phyloP scores from a whole-genome alignment of 805 yeast genomes.

The Wickerhamiella vanderwaltii region DNA sequence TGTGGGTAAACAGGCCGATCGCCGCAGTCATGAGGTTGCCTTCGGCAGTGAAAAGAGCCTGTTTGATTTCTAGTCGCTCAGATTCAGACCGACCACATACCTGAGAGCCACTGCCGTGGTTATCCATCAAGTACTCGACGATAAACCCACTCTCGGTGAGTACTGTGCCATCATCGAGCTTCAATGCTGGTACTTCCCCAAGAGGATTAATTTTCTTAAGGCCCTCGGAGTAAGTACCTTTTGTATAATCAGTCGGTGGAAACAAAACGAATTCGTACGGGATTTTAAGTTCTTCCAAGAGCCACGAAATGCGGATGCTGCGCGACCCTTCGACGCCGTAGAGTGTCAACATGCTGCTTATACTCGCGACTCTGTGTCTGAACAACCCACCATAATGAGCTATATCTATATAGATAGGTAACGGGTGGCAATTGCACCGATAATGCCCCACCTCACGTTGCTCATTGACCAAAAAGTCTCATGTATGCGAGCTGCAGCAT shows the following conservation, averaged over 20 bases:
- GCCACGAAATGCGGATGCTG: constrained; percentile 2
- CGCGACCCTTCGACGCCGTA: constrained; percentile 7
- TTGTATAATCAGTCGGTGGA: neutral
- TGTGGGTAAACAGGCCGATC: constrained; percentile 1
- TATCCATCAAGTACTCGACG: neutral
- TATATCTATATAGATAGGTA: no score
- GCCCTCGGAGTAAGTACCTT: neutral
- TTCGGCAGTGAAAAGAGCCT: constrained; percentile 1
- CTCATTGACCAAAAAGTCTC: no score
- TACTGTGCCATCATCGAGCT: constrained; percentile 1
- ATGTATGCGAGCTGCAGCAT: no score
- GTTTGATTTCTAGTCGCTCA: neutral
- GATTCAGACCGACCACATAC: neutral
- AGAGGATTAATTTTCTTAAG: neutral
- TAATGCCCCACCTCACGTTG: no score
- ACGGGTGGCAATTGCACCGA: no score
- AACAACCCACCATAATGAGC: no score
- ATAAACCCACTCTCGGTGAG: constrained; percentile 2
- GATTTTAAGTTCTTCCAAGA: constrained; percentile 2
- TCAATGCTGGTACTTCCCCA: constrained; percentile 2
- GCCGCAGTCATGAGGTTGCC: constrained; percentile 4
- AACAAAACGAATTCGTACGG: constrained; percentile 3
- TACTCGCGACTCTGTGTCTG: no score
- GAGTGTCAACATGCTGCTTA: constrained; percentile 3
- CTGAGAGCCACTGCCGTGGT: neutral